A percentile compares a stretch with the other conserved stretches of the same genome.
These are phyloP conservation scores for Megacollybia platyphylla DNA, from an alignment of 1,284 basidiomycete species.

Conservation along the genomic window DNA sequence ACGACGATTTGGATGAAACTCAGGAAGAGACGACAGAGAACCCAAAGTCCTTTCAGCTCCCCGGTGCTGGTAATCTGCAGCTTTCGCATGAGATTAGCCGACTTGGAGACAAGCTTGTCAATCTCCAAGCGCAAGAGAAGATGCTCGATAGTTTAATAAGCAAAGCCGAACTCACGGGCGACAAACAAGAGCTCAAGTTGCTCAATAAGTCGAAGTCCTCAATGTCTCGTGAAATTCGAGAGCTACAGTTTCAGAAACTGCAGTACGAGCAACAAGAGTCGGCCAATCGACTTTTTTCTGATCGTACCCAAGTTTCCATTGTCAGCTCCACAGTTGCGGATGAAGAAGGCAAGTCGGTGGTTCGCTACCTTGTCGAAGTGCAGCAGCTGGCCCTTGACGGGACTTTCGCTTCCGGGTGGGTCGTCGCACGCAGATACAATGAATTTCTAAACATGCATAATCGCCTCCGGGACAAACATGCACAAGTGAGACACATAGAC, in stretches of 20 bases:
- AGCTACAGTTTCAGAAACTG: conserved; percentile 77
- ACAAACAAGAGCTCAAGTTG: conserved; percentile 73
- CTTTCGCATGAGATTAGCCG: conserved; percentile 74
- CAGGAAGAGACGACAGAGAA: conserved; percentile 31
- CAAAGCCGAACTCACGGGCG: conserved; percentile 90
- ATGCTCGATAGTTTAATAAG: conserved; percentile 82
- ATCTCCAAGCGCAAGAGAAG: conserved; percentile 68
- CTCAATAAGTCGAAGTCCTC: conserved; percentile 73
- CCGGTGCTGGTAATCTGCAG: conserved; percentile 78
- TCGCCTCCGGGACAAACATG: conserved; percentile 65
- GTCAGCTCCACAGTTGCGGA: conserved; percentile 67
- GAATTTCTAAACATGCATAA: conserved; percentile 89
- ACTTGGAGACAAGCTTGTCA: conserved; percentile 61
- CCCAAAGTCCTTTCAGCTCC: conserved; percentile 50
- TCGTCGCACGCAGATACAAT: conserved; percentile 84
- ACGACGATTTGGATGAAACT: conserved; percentile 25
- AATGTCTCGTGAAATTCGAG: conserved; percentile 72
- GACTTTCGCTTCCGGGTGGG: conserved; percentile 74
- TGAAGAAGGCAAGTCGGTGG: conserved; percentile 80
- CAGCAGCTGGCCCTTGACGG: conserved; percentile 75
- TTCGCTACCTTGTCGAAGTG: conserved; percentile 87
- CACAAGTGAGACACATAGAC: conserved; percentile 57
- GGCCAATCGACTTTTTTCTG: conserved; percentile 72
- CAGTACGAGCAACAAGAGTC: conserved; percentile 88
- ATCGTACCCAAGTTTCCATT: conserved; percentile 69